phyloP scores from a whole-genome alignment of 2,329 filamentous ascomycete species.

The Fusarium bulbicola region DNA sequence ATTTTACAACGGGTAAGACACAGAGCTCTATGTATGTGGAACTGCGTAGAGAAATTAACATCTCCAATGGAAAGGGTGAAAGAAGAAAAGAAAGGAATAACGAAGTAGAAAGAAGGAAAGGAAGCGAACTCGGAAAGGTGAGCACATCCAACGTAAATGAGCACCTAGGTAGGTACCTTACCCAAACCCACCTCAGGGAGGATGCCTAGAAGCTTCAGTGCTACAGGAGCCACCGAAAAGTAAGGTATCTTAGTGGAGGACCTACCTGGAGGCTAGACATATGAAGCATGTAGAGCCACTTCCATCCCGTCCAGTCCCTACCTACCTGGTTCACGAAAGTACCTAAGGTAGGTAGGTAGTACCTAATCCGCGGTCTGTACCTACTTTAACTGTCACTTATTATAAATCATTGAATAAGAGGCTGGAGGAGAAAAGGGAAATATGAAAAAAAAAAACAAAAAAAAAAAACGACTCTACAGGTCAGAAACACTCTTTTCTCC shows the following conservation, averaged over 20 bases:
- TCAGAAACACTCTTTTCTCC: conserved; percentile 1
- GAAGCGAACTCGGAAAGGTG: not conserved
- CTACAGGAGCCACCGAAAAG: conserved; percentile 10
- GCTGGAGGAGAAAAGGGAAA: not conserved
- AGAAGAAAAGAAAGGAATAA: not conserved
- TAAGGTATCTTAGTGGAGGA: not conserved
- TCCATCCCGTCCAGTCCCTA: not conserved
- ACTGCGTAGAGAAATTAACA: not conserved
- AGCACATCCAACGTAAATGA: conserved; percentile 7
- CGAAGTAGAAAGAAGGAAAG: not conserved
- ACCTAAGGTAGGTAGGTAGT: not conserved
- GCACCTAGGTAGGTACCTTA: not conserved
- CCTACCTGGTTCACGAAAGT: not conserved
- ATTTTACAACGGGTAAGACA: not conserved
- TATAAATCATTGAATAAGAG: conserved; percentile 4
- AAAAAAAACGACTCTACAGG: not conserved
- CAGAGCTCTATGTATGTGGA: not conserved
- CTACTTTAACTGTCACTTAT: not conserved
- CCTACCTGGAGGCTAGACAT: not conserved
- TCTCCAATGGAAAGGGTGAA: not conserved
- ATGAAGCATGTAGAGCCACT: not conserved
- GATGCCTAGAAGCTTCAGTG: conserved; percentile 5
- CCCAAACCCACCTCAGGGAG: not conserved
- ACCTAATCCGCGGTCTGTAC: not conserved
- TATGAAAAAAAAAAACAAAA: not conserved